Base-by-base conservation (phyloP, 1,284 basidiomycete genomes). In the Wallemia ichthyophaga region DNA sequence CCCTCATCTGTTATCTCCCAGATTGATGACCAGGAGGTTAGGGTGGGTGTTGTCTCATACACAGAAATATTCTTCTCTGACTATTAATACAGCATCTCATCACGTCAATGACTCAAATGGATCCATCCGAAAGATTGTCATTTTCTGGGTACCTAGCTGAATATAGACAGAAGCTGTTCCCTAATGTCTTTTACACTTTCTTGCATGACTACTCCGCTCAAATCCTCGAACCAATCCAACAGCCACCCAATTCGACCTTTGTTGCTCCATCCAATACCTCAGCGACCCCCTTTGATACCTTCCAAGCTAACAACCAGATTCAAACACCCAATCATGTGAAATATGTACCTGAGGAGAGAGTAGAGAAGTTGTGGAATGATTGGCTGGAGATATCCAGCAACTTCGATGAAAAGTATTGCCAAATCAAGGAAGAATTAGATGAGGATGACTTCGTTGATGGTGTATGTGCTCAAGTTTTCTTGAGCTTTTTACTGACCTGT, bases 131-230 rank as follows among this genome's bases (percentile, higher is more conserved):
- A 71, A 0, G 71, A 77, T 7, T 78, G 94, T 9, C 85, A 86
- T 96, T 95, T 68, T 82, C 86, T 63, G 77, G 76, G 9, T 74
- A 89, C n/a, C 73, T 98, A 33, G 78, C 82, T 28, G 77, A 74
- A 0, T 82, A 80, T n/a, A 77, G 84, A 37, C 66, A 62, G 54
- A 76, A 74, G 1, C 80, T 88, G 33, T 87, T 98, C 64, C 89
- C 92, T 0, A 83, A 91, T 65, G 80, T 79, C 32, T 95, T 98
- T 68, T 94, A 94, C 69, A 83, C 85, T 2, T 95, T 92, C 69
- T 74, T 98, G 23, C 84, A 92, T 68, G 84, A 84, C 62, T 95
- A 94, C 64, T 77, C 86, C 57, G 76, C 81, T 0, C 81, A 85
- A 1, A 73, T 86, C 62, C 83, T 83, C 67, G 82, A 86, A 63